phyloP scores from a whole-genome alignment of 306 rosid species.

The Arachis hypogaea region DNA sequence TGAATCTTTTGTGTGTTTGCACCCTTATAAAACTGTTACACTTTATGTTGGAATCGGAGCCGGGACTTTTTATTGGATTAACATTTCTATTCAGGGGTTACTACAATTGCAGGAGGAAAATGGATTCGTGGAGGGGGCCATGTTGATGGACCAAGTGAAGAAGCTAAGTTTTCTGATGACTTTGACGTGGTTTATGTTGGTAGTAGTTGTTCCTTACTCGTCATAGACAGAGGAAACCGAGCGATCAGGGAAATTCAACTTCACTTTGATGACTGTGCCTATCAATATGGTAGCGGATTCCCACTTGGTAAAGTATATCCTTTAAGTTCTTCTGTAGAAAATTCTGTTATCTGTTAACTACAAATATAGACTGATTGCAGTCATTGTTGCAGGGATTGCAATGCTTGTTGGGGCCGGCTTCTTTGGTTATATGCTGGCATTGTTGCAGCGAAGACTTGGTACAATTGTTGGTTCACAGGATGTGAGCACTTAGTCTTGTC shows the following conservation, averaged over 20 bases:
- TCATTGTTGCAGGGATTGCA: constrained; percentile 62
- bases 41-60: constrained; percentile 16
- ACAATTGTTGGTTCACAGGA: constrained; percentile 67
- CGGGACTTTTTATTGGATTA: constrained; percentile 23
- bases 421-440: constrained; percentile 90
- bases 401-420: constrained; percentile 85
- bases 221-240: constrained; percentile 82
- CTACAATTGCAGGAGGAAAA: constrained; percentile 95
- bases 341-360: constrained; percentile 19
- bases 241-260: constrained; percentile 94
- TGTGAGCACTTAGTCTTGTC: constrained; percentile 55
- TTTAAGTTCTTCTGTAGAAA: constrained; percentile 6
- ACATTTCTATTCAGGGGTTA: constrained; percentile 65
- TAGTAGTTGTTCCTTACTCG: constrained; percentile 86
- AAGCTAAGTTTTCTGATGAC: constrained; percentile 87
- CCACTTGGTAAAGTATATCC: constrained; percentile 70
- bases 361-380: constrained; percentile 32
- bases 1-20: background rate
- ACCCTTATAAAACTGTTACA: constrained; percentile 18
- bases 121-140: constrained; percentile 77
- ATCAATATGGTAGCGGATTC: constrained; percentile 85
- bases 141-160: constrained; percentile 92
- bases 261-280: constrained; percentile 90
- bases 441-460: constrained; percentile 77
- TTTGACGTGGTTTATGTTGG: constrained; percentile 90